Evolutionary conservation across 1,284 basidiomycete genomes (phyloP).

Genomic region (Gymnopus androsaceus): DNA sequence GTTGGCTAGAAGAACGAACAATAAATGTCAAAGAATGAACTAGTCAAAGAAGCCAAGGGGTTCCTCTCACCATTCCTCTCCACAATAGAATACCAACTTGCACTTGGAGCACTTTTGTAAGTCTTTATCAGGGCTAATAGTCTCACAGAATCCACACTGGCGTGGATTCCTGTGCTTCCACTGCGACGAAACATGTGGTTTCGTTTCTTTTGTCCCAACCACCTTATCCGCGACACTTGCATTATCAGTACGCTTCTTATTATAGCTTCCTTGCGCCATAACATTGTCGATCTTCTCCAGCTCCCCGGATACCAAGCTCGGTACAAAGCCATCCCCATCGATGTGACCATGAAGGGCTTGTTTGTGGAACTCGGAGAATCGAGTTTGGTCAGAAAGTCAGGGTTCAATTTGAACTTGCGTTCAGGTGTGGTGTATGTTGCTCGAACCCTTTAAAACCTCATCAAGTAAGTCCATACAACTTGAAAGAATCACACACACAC

Average conservation of each 20-base stretch:
- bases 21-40: neutral
- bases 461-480: neutral
- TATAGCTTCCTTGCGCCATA: slow-evolving; percentile 20
- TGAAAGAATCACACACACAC: slow-evolving; percentile 10
- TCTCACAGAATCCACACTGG: slow-evolving; percentile 29
- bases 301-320: slow-evolving; percentile 26
- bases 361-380: slow-evolving; percentile 8
- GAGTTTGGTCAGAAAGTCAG: slow-evolving; percentile 24
- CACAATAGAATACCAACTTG: slow-evolving; percentile 32
- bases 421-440: slow-evolving; percentile 27
- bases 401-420: slow-evolving; percentile 19
- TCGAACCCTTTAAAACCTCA: slow-evolving; percentile 30
- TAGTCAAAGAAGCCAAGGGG: neutral
- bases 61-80: slow-evolving; percentile 29
- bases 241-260: slow-evolving; percentile 12
- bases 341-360: slow-evolving; percentile 24
- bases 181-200: slow-evolving; percentile 22
- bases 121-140: slow-evolving; percentile 23
- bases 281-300: slow-evolving; percentile 34
- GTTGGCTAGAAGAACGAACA: slow-evolving; percentile 22
- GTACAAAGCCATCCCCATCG: slow-evolving; percentile 28
- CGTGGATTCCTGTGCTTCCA: slow-evolving; percentile 23
- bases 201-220: slow-evolving; percentile 27
- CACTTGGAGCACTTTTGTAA: slow-evolving; percentile 31
- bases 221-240: slow-evolving; percentile 24